Evolutionary conservation across 2,329 filamentous ascomycete genomes (phyloP), one percentile per base, ranked within the genome.

Genomic region (Hymenoscyphus occultus): DNA sequence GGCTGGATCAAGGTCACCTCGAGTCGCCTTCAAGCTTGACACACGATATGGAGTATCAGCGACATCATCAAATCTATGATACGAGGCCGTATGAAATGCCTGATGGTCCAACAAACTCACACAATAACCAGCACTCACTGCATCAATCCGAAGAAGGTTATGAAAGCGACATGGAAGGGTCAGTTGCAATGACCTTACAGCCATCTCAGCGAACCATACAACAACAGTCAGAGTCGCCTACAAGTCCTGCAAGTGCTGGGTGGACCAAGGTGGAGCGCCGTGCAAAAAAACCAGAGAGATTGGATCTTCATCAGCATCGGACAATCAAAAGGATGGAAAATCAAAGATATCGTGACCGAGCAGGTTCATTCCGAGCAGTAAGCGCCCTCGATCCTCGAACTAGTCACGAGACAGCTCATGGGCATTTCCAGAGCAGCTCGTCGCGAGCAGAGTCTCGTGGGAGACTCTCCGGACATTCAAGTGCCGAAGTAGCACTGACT

Each of bases 361-460:
- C 77, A 12, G 80, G 81, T 4, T 75, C 81, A 3, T 83, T 78
- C 78, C 76, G 82, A 66, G 77, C 80, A 5, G 69, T 76, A 28
- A 69, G 72, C 78, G 66, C 69, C 9, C 64, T 69, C 28, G 71
- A 73, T 61, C 73, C 69, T 56, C 62, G 71, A 63, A 22, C 74
- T 66, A 73, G 63, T 39, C 66, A 65, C 32, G 72, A 74, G 35
- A 67, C 58, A 5, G 74, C 69, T n/a, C 59, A 70, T 45, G 74
- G 73, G 1, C 69, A 69, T 32, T 22, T 76, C 4, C 66, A 70
- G 5, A 64, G 54, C 56, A 64, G 39, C 19, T 42, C 40, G 40
- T 58, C 67, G 39, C 64, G 67, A 56, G 62, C 66, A 9, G 65
- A 68, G 19, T 72, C 70, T 45, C 67, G 72, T 39, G 70, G 71